Evolutionary conservation across 1,139 yeast species (phyloP).

Genomic region (Diutina ranongensis): DNA sequence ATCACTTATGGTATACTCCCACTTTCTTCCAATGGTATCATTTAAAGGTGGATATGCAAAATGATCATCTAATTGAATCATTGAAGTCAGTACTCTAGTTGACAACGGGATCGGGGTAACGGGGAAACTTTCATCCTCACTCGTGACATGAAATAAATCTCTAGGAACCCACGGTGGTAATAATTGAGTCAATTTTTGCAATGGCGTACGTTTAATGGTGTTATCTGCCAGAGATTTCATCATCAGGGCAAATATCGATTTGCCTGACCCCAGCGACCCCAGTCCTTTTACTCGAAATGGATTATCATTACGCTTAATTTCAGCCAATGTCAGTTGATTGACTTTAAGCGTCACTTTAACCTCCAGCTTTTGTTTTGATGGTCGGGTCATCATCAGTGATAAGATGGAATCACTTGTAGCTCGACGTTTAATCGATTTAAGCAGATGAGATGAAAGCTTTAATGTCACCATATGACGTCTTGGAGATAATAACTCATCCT

Average conservation of each 20-base stretch:
- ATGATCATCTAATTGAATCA: too few species aligned
- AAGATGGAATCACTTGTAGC: neutral
- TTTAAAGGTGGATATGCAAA: too few species aligned
- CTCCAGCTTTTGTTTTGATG: slow-evolving; percentile 6
- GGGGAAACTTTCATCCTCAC: neutral
- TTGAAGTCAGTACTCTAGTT: too few species aligned
- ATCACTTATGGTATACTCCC: too few species aligned
- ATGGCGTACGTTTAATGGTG: slow-evolving; percentile 9
- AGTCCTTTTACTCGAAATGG: slow-evolving; percentile 15
- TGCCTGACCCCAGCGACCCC: slow-evolving; percentile 7
- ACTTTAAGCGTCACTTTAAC: slow-evolving; percentile 19
- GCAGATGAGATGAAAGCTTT: neutral
- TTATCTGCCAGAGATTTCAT: slow-evolving; percentile 10
- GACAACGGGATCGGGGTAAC: too few species aligned
- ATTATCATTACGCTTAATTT: slow-evolving; percentile 18
- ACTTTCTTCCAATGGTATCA: too few species aligned
- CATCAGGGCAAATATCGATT: slow-evolving; percentile 11
- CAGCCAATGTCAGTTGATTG: slow-evolving; percentile 16
- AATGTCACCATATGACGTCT: neutral
- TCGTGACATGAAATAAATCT: slow-evolving; percentile 12
- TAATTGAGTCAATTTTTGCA: slow-evolving; percentile 15
- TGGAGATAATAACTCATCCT: neutral
- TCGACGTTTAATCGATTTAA: neutral
- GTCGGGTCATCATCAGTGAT: slow-evolving; percentile 8
- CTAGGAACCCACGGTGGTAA: slow-evolving; percentile 9